Percentiles rank a stretch among this genome's conserved stretches.
These are phyloP conservation scores for Dictyophora rubrovolvata DNA, from an alignment of 768 basidiomycete species.

Conservation along the genomic window DNA sequence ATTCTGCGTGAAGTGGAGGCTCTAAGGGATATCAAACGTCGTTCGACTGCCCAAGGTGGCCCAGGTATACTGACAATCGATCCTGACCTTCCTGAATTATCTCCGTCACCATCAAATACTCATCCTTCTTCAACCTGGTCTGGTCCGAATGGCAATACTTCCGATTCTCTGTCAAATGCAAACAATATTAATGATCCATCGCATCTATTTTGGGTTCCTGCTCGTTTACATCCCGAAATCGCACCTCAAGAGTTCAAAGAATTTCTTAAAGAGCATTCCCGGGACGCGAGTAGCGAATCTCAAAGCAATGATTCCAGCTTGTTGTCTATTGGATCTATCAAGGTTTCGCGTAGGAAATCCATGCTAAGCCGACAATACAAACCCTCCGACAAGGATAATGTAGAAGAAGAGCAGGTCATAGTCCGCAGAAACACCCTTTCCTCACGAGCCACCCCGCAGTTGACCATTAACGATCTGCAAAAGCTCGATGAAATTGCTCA, in stretches of 20 bases:
- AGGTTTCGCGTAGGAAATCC: slow-evolving; percentile 75
- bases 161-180: slow-evolving; percentile 8
- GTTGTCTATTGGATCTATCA: slow-evolving; percentile 26
- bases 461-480: slow-evolving; percentile 92
- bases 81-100: slow-evolving; percentile 79
- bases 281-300: slow-evolving; percentile 37
- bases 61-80: slow-evolving; percentile 81
- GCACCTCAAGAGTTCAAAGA: slow-evolving; percentile 92
- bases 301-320: slow-evolving; percentile 36
- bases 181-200: slow-evolving; percentile 59
- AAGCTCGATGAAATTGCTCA: slow-evolving; percentile 88
- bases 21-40: slow-evolving; percentile 70
- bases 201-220: slow-evolving; percentile 98
- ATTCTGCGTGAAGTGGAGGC: slow-evolving; percentile 83
- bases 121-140: slow-evolving; percentile 25
- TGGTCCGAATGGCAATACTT: slow-evolving; percentile 25
- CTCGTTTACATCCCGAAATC: slow-evolving; percentile 92
- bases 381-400: slow-evolving; percentile 66
- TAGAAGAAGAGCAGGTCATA: slow-evolving; percentile 56
- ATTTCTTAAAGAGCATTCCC: slow-evolving; percentile 89
- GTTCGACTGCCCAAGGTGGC: slow-evolving; percentile 62
- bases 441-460: slow-evolving; percentile 63
- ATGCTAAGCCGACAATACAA: slow-evolving; percentile 94
- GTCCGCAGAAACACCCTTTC: slow-evolving; percentile 59
- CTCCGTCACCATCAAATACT: slow-evolving; percentile 50